Evolutionary conservation across 1,139 yeast species (phyloP).

Genomic region (Suhomyces coccinellae): DNA sequence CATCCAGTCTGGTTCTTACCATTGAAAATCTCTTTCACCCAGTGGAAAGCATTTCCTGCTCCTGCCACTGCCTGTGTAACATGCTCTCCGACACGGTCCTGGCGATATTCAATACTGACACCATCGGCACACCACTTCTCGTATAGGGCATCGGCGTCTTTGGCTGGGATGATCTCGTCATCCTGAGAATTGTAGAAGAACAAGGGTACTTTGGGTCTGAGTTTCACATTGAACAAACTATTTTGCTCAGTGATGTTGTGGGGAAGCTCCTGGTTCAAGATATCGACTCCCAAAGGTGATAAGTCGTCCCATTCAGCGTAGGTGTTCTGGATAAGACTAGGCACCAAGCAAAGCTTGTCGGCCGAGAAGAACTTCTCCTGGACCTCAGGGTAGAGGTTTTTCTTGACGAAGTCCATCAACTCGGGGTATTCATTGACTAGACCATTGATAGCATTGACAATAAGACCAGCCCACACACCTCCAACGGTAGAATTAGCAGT

Average conservation of each 20-base stretch:
- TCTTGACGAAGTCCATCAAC: neutral
- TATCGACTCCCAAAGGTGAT: neutral
- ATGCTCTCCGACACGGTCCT: conserved; percentile 11
- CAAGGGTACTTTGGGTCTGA: conserved; percentile 32
- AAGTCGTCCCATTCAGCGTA: neutral
- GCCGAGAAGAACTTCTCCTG: neutral
- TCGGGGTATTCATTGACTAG: conserved; percentile 26
- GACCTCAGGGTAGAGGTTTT: neutral
- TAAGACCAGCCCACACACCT: neutral
- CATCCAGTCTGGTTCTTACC: conserved; percentile 3
- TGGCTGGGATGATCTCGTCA: conserved; percentile 33
- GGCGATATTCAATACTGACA: conserved; percentile 17
- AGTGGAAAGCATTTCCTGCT: conserved; percentile 17
- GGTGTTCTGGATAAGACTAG: neutral
- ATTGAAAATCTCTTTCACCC: conserved; percentile 6
- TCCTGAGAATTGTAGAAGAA: conserved; percentile 35
- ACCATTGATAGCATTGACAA: conserved; percentile 1
- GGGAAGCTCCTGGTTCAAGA: neutral
- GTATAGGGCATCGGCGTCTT: conserved; percentile 25
- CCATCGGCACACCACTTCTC: conserved; percentile 30
- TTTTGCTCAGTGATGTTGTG: neutral
- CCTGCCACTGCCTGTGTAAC: conserved; percentile 17
- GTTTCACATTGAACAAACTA: neutral
- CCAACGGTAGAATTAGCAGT: conserved; percentile 22
- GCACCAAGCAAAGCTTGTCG: neutral